Evolutionary conservation across 2,329 filamentous ascomycete genomes (phyloP), one percentile per base, ranked within the genome.

Genomic region (Cadophora luteo-olivacea): DNA sequence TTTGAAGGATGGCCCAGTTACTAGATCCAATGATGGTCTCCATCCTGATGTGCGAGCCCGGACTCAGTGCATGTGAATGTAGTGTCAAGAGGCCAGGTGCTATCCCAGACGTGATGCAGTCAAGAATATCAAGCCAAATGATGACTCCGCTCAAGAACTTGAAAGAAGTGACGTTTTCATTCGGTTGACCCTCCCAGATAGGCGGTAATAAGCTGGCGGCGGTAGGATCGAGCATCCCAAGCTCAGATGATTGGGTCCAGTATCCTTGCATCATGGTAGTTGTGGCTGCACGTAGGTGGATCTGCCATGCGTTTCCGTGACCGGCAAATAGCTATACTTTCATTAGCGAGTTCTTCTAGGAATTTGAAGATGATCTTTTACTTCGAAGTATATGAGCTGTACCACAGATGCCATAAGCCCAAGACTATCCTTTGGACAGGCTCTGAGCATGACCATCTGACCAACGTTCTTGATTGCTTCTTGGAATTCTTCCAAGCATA

Each of bases 1-100:
- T 82, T n/a, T 83, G 78, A 57, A 85, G 77, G 57, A 90, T 72
- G 0, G 83, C 83, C 85, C 86, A 87, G 75, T 89, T 89, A 55
- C 86, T 79, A 68, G 86, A 81, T 1, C 88, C 87, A 51, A 86
- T 77, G 61, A 87, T 83, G 38, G 84, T 82, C 61, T 85, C 82
- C 65, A 89, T 69, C 45, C 72, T 72, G 4, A 67, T 72, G 9
- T 79, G 62, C 80, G 79, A 49, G 84, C 76, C 0, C 76, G 77
- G 0, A 45, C 71, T 70, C 48, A 61, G 64, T 0, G 54, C 36
- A 55, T 62, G 57, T 2, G 29, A 25, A n/a, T 68, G 49, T 19
- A 57, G 25, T 0, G 45, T 33, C 14, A 55, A n/a, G 2, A 55
- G 29, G 29, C 11, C 19, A 9, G 84, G 84, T 0, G 79, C 72